Percentiles rank a stretch among this genome's conserved stretches.
These are phyloP conservation scores for Solanum tarapatanum DNA, from an alignment of 257 asterid genomes.

Conservation along the genomic window DNA sequence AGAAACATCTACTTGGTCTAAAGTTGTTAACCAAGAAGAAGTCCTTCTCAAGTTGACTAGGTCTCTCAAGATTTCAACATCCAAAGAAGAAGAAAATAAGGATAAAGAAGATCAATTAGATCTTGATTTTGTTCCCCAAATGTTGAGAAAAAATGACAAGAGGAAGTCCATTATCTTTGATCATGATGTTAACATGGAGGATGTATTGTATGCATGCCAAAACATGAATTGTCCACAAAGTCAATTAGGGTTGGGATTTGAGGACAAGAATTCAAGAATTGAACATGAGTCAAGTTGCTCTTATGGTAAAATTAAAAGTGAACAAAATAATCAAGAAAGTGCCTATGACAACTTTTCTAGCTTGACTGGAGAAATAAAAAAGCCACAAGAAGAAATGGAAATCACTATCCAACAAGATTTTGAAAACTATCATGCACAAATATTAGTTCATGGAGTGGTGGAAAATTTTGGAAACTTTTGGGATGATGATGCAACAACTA, in stretches of 20 bases:
- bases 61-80: background rate
- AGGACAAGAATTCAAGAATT: slow-evolving; percentile 17
- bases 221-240: slow-evolving; percentile 9
- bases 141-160: slow-evolving; percentile 6
- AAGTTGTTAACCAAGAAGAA: slow-evolving; percentile 40
- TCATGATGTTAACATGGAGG: background rate
- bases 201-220: slow-evolving; percentile 1
- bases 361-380: background rate
- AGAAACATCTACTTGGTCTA: slow-evolving; percentile 34
- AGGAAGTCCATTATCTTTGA: slow-evolving; percentile 18
- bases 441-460: background rate
- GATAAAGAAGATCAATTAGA: background rate
- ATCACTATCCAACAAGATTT: background rate
- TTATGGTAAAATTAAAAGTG: background rate
- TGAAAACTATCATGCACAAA: background rate
- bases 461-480: slow-evolving; percentile 12
- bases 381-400: background rate
- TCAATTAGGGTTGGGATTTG: slow-evolving; percentile 1
- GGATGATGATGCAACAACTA: slow-evolving; percentile 9
- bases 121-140: background rate
- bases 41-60: slow-evolving; percentile 4
- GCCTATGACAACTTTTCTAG: background rate
- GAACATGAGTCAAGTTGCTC: slow-evolving; percentile 1
- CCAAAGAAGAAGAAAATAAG: background rate
- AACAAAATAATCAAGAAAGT: background rate